Evolutionary conservation across 1,284 basidiomycete genomes (phyloP).

Genomic region (Leccinum huronense): DNA sequence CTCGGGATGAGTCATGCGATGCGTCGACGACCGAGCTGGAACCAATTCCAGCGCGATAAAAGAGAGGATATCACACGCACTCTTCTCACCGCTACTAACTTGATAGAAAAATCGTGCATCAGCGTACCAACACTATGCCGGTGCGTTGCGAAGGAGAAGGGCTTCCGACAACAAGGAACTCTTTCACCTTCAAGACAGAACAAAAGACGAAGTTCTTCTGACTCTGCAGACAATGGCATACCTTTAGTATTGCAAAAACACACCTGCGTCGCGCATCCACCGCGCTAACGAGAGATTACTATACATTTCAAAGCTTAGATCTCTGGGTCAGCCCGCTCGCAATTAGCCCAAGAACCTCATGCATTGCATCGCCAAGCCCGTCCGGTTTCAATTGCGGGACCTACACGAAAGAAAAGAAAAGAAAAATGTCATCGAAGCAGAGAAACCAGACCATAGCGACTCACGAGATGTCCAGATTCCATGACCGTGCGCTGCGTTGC

Average conservation of each 20-base stretch:
- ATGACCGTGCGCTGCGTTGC: constrained; percentile 24
- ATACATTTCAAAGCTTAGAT: background rate
- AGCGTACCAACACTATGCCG: background rate
- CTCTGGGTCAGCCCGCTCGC: constrained; percentile 20
- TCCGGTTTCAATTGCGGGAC: constrained; percentile 35
- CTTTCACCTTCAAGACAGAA: background rate
- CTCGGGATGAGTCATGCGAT: background rate
- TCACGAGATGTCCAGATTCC: constrained; percentile 34
- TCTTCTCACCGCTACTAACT: background rate
- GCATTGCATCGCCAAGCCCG: constrained; percentile 25
- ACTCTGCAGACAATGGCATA: background rate
- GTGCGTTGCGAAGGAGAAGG: background rate
- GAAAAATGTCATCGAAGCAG: background rate
- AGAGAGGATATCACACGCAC: background rate
- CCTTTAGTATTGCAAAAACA: background rate
- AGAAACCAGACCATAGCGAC: constrained; percentile 1
- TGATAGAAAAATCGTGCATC: background rate
- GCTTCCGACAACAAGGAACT: background rate
- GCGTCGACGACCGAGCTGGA: background rate
- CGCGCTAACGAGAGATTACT: background rate
- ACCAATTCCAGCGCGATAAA: background rate
- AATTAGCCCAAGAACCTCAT: constrained; percentile 26
- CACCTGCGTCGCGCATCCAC: background rate
- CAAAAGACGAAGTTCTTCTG: background rate
- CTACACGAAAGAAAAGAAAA: constrained; percentile 11